Percentiles rank a stretch among this genome's conserved stretches.
Conservation (phyloP, 371 early-diverging fungal genomes). For the Mortierella polycephala region DNA sequence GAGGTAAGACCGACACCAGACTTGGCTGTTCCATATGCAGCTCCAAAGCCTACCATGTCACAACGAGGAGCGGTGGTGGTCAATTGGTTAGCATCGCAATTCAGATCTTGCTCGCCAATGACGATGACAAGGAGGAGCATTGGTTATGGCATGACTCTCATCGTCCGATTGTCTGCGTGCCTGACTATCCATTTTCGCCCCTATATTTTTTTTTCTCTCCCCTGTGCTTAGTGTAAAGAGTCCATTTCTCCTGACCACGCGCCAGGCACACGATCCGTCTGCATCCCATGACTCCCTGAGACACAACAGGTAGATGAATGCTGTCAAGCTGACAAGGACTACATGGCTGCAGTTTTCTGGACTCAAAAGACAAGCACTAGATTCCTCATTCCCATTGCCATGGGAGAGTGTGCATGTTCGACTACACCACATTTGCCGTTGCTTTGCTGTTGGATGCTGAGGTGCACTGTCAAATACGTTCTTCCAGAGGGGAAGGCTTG, state of each 20-base stretch:
- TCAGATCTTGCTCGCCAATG: not conserved
- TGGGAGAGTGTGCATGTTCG: too few species aligned
- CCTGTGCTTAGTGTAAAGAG: not conserved
- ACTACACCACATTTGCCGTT: not conserved
- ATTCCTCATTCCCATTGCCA: not conserved
- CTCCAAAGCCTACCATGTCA: slow-evolving; percentile 78
- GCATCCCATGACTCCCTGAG: slow-evolving; percentile 1
- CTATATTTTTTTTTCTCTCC: slow-evolving; percentile 2
- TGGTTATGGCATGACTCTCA: not conserved
- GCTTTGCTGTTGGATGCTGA: not conserved
- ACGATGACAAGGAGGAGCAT: too few species aligned
- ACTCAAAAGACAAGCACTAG: not conserved
- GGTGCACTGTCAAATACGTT: not conserved
- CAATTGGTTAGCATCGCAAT: not conserved
- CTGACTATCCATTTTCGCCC: slow-evolving; percentile 10
- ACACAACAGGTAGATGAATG: too few species aligned
- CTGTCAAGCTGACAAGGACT: not conserved
- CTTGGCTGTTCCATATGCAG: slow-evolving; percentile 94
- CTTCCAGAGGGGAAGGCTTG: not conserved
- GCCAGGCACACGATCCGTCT: slow-evolving; percentile 12
- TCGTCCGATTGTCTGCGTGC: not conserved
- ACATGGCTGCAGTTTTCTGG: not conserved
- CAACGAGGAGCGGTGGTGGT: not conserved
- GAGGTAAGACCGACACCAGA: slow-evolving; percentile 90
- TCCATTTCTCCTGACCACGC: slow-evolving; percentile 12